Evolutionary conservation across 139 green algal genomes (phyloP).

Genomic region (Coelastrella sp.): DNA sequence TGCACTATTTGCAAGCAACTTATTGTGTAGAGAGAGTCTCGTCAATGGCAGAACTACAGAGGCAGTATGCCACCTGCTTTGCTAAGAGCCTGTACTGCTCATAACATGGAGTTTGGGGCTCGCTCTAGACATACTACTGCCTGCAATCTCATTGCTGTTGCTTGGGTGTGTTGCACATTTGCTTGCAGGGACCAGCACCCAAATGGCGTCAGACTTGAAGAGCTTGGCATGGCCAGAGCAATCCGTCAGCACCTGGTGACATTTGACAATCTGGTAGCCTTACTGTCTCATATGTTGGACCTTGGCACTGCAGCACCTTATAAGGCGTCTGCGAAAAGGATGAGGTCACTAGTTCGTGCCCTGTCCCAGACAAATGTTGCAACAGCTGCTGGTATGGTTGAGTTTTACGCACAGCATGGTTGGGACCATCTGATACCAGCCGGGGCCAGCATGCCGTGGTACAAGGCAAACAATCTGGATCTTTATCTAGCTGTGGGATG

Average conservation of each 20-base stretch:
- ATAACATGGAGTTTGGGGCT: too few species aligned
- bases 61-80: too few species aligned
- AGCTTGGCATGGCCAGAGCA: constrained; percentile 2
- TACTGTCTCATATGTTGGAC: not conserved
- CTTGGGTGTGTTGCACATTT: not conserved
- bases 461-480: not conserved
- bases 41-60: too few species aligned
- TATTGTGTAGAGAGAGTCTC: too few species aligned
- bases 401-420: constrained; percentile 16
- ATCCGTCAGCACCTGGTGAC: not conserved
- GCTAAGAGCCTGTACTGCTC: too few species aligned
- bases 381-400: constrained; percentile 10
- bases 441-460: not conserved
- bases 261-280: not conserved
- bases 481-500: not conserved
- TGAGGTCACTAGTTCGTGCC: not conserved
- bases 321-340: not conserved
- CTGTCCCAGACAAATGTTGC: not conserved
- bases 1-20: too few species aligned
- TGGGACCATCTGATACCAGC: constrained; percentile 5
- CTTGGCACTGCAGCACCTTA: not conserved
- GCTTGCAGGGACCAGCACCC: not conserved
- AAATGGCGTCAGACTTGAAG: constrained; percentile 11
- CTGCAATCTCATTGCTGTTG: too few species aligned
- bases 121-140: too few species aligned